These are phyloP conservation scores for Botrytis aclada DNA, from an alignment of 2,329 filamentous ascomycete species.

Conservation along the genomic window DNA sequence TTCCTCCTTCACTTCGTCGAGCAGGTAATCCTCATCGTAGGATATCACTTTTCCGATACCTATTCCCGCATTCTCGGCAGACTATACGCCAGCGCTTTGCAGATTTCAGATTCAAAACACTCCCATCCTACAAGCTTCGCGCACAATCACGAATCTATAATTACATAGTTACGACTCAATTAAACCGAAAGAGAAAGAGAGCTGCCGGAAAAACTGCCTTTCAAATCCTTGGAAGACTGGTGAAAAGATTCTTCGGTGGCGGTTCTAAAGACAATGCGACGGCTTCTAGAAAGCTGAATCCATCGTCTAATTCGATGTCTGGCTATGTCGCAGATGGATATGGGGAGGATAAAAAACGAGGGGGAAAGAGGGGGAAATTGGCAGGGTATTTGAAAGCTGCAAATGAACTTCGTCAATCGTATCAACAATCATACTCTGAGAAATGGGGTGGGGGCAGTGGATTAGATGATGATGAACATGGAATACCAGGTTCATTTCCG, in stretches of 20 bases:
- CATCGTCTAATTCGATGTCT: slow-evolving; percentile 38
- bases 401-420: slow-evolving; percentile 67
- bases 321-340: slow-evolving; percentile 33
- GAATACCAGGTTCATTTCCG: slow-evolving; percentile 75
- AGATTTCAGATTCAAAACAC: slow-evolving; percentile 68
- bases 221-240: slow-evolving; percentile 32
- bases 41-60: slow-evolving; percentile 25
- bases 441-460: slow-evolving; percentile 47
- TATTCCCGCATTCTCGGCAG: slow-evolving; percentile 21
- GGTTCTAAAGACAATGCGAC: slow-evolving; percentile 40
- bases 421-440: slow-evolving; percentile 51
- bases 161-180: slow-evolving; percentile 65
- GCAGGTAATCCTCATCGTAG: slow-evolving; percentile 18
- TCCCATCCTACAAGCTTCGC: slow-evolving; percentile 67
- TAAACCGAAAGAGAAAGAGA: slow-evolving; percentile 48
- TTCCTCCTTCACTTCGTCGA: slow-evolving; percentile 23
- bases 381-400: slow-evolving; percentile 69
- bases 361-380: slow-evolving; percentile 73
- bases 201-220: slow-evolving; percentile 37
- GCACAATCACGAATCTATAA: slow-evolving; percentile 75
- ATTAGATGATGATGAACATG: slow-evolving; percentile 43
- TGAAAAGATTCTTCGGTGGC: slow-evolving; percentile 37
- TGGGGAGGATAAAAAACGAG: slow-evolving; percentile 51
- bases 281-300: slow-evolving; percentile 30
- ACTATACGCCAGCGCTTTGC: slow-evolving; percentile 16